These are phyloP conservation scores for Leccinum aurantiacum DNA, from an alignment of 768 basidiomycete genomes.

Conservation along the genomic window DNA sequence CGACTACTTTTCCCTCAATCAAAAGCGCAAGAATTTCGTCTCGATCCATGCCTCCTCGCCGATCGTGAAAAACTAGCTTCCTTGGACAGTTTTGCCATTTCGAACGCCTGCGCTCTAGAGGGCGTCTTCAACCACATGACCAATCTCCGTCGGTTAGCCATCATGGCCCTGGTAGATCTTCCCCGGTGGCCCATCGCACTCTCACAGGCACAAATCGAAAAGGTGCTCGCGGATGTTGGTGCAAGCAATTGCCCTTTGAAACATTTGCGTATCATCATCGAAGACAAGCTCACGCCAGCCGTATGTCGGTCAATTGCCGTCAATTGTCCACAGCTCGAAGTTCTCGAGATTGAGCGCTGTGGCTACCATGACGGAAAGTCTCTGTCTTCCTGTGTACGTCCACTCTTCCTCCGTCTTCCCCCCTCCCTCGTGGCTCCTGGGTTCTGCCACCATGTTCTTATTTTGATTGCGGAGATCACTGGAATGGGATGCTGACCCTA, in stretches of 20 bases:
- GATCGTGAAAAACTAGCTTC: slow-evolving; percentile 33
- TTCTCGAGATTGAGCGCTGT: slow-evolving; percentile 36
- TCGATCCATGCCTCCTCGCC: slow-evolving; percentile 23
- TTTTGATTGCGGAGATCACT: slow-evolving; percentile 24
- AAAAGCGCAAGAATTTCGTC: slow-evolving; percentile 25
- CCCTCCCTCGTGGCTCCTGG: slow-evolving; percentile 13
- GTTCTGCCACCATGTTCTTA: slow-evolving; percentile 14
- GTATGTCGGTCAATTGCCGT: slow-evolving; percentile 31
- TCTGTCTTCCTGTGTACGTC: slow-evolving; percentile 35
- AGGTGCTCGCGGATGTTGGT: slow-evolving; percentile 29
- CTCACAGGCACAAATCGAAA: slow-evolving; percentile 33
- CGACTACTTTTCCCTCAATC: slow-evolving; percentile 34
- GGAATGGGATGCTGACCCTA: slow-evolving; percentile 32
- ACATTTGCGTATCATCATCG: slow-evolving; percentile 36
- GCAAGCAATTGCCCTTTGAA: slow-evolving; percentile 34
- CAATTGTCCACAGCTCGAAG: slow-evolving; percentile 33
- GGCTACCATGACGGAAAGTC: slow-evolving; percentile 40
- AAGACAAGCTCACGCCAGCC: slow-evolving; percentile 35
- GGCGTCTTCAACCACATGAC: slow-evolving; percentile 33
- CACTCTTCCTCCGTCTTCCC: slow-evolving; percentile 17
- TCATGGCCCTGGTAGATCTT: slow-evolving; percentile 35
- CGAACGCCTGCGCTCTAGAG: slow-evolving; percentile 33
- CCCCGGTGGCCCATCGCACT: slow-evolving; percentile 39
- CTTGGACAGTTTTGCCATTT: slow-evolving; percentile 35
- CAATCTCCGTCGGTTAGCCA: slow-evolving; percentile 30